Evolutionary conservation across 2,329 filamentous ascomycete species (phyloP), one percentile per base, ranked within the genome.

Genomic region (Westerdykella sp.): DNA sequence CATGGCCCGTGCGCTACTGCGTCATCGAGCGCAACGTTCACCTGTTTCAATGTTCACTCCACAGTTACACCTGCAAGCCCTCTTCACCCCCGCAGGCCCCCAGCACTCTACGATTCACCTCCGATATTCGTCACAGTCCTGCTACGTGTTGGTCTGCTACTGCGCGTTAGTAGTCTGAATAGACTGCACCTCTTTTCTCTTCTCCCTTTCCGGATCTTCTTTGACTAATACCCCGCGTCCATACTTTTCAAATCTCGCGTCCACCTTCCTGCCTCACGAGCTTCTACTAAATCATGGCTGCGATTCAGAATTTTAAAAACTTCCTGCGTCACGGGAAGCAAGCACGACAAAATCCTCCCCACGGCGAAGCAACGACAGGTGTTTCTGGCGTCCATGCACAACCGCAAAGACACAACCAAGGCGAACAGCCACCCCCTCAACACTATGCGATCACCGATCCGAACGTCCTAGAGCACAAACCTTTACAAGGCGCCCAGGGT

Each of bases 261-360:
- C 44, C 25, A 28, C 11, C 4, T 21, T 23, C 36, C 34, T 10
- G 14, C 37, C 18, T 21, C 12, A n/a, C 28, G 36, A 42, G 10
- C 32, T 10, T 35, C 3, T 35, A 35, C 51, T 53, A 35, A 60
- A 69, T 44, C 62, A 83, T 83, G 80, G 80, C 77, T 59, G 80
- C 80, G 37, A 95, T 96, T 73, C 91, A 96, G 74, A 93, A 93
- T 66, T 80, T 96, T 60, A 96, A 97, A 73, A 96, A 96, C 71
- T 94, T 97, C 71, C 93, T 97, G 71, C 87, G 91, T 55, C 91
- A 96, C 76, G 91, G 91, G 71, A 96, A 96, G 75, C 89, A 95
- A 76, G 91, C 89, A 57, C 85, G 88, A 54, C 77, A 79, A 54
- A 76, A 80, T 44, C 73, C 74, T 45, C 72, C 68, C 36, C 78